Evolutionary conservation across 331 rosid species (phyloP), one percentile per base, ranked within the genome.

Genomic region (Quercus tomentella): DNA sequence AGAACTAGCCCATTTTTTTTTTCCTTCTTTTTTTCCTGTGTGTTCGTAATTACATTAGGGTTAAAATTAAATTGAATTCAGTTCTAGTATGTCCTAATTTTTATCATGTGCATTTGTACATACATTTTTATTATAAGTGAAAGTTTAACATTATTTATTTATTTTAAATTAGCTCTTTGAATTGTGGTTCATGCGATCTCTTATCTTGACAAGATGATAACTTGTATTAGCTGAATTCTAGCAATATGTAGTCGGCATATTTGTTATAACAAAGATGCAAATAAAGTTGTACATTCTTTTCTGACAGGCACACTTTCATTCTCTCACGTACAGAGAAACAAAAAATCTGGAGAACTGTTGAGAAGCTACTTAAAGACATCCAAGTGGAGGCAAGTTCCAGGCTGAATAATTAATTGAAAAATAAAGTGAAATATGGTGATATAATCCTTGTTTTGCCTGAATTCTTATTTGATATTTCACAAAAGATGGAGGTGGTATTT

Each of bases 351-450:
- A 78, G 87, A 79, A 90, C 97, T 7, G 97, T 92, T 80, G 98
- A 93, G 88, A 90, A 90, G 90, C 86, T 96, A 70, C 93, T 96
- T 7, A 77, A 87, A 77, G 99, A 96, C 97, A 93, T 87, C 91
- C 97, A 96, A 96, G 97, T 96, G 56, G 99, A 96, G 98, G 99
- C 68, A 89, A 89, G 96, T 78, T 80, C 85, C 73, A 56, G 18
- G 73, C 72, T 80, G 30, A 33, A 74, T 73, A 56, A 26, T 23
- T 10, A 63, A 20, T 67, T 33, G 49, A 73, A 73, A 60, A 28
- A 28, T 55, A 77, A 33, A 63, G 20, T 23, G 22, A 49, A 61
- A 66, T 70, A 67, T 26, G 54, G 54, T 67, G 72, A n/a, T n/a
- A 4, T 67, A 49, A 67, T 67, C 72, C 72, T 33, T 67, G 21